Base-by-base conservation (phyloP, 176 grass and related monocot species). In the Rhynchospora breviuscula region DNA sequence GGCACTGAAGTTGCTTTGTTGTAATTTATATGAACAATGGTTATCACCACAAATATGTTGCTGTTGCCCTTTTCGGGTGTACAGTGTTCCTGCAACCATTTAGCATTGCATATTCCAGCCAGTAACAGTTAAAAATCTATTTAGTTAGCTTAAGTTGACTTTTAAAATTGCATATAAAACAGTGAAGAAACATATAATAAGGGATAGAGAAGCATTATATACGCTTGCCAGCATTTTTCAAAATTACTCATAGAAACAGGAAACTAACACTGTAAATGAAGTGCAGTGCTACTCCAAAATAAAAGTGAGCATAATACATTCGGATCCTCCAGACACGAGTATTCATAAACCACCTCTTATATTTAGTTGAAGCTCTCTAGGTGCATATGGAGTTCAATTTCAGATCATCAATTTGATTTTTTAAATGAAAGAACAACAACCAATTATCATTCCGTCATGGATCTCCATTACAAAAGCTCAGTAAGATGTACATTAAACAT, bases 391-490 rank as follows among this genome's bases (percentile, higher is more conserved):
- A 77, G 71, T 56, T 56, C 23, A 33, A 77, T 13, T 56, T 56
- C 49, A 56, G 22, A 76, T 77, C 23, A 53, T 18, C 48, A 47
- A 1, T 53, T 8, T 45, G 25, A 13, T 31, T 76, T 54, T 31
- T 1, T 54, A 76, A 2, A 56, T 15, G 17, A 56, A 8, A 13
- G 15, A 77, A 49, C 22, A 33, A 29, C 17, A 33, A 17, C 51
- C 13, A 77, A 78, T 78, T 56, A 77, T 8, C 12, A 15, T 54
- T 31, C 72, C 22, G 26, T 29, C 72, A 56, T 56, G 48, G 49
- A 77, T 54, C 22, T 76, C 72, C 72, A 54, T 54, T 33, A 78
- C 22, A 78, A 78, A 56, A 78, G 23, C 73, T 31, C 22, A 33
- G 23, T 54, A 54, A 4, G 23, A 33, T 56, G 1, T 3, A 56